Conservation (phyloP, 2,329 filamentous ascomycete genomes). For the Coniochaeta hoffmannii region DNA sequence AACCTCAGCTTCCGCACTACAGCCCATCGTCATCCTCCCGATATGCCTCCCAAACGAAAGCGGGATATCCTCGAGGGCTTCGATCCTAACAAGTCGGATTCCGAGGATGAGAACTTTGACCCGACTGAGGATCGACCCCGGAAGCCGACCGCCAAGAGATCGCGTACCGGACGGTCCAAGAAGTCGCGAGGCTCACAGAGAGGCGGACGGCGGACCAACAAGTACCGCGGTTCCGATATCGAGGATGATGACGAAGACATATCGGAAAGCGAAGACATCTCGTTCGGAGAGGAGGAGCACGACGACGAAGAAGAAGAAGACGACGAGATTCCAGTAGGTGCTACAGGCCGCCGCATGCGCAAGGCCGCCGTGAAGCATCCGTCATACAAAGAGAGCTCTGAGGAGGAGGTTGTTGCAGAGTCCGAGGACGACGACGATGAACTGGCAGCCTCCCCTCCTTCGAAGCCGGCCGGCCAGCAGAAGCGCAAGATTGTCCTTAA, state of each 20-base stretch:
- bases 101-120: constrained; percentile 60
- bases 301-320: constrained; percentile 28
- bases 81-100: constrained; percentile 60
- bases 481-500: constrained; percentile 17
- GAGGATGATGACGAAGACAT: constrained; percentile 52
- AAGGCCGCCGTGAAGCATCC: constrained; percentile 34
- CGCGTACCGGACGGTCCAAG: constrained; percentile 23
- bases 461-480: constrained; percentile 13
- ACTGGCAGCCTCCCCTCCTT: constrained; percentile 28
- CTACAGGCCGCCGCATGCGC: constrained; percentile 36
- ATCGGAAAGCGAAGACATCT: constrained; percentile 44
- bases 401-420: constrained; percentile 23
- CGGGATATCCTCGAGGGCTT: constrained; percentile 47
- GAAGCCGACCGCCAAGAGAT: constrained; percentile 27
- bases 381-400: constrained; percentile 39
- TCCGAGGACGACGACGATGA: constrained; percentile 32
- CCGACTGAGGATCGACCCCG: constrained; percentile 38
- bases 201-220: constrained; percentile 22
- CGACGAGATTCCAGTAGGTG: constrained; percentile 27
- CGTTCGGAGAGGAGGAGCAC: constrained; percentile 35
- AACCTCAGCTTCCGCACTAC: background rate
- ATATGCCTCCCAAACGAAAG: constrained; percentile 49
- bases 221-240: constrained; percentile 55
- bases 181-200: constrained; percentile 17
- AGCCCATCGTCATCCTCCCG: constrained; percentile 7